These are phyloP conservation scores for Solanum corneliomulleri DNA, from an alignment of 257 asterid species.

Conservation along the genomic window DNA sequence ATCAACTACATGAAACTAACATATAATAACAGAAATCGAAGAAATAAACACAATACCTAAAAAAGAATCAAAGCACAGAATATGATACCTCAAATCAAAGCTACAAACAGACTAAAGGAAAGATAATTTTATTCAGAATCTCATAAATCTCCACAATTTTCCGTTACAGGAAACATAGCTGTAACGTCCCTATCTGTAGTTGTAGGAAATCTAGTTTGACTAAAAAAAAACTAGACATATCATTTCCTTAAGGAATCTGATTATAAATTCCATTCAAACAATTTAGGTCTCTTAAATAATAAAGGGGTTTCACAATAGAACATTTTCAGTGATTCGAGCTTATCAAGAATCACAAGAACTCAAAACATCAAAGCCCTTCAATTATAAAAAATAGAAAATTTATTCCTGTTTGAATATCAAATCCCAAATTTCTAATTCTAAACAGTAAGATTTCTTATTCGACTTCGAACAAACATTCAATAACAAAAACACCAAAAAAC, in stretches of 20 bases:
- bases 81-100: neutral
- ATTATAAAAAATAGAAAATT: neutral
- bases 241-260: neutral
- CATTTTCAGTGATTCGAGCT: neutral
- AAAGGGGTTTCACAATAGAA: neutral
- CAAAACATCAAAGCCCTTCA: neutral
- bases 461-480: neutral
- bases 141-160: neutral
- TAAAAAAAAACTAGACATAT: neutral
- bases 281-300: neutral
- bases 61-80: neutral
- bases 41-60: neutral
- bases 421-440: neutral
- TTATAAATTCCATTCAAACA: neutral
- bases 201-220: neutral
- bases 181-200: neutral
- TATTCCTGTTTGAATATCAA: neutral
- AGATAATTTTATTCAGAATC: neutral
- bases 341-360: neutral
- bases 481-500: neutral
- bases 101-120: neutral
- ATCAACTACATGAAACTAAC: neutral
- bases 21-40: neutral
- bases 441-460: neutral
- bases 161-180: neutral